Base-by-base conservation (phyloP, 768 basidiomycete species). In the Thelephora ganbajun region DNA sequence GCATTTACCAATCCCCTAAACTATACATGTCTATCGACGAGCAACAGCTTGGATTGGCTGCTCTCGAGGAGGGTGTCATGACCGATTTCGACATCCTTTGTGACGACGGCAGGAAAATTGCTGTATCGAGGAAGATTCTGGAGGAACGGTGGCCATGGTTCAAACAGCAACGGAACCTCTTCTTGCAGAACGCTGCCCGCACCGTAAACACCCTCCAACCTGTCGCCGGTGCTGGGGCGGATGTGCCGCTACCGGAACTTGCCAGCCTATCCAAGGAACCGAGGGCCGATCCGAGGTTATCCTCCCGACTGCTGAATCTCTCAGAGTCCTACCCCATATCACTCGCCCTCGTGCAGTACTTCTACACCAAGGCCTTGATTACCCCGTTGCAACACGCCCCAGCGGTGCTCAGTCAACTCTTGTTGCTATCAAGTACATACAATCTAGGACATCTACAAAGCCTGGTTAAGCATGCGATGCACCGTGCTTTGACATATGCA, bases 111-210 rank as follows among this genome's bases (percentile, higher is more conserved):
- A 73, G 87, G 47, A 76, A 74, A 54, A 76, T 99, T 51, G 66
- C 72, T 45, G 92, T 89, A 60, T 92, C 90, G 19, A 73, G 89
- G 43, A 80, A 75, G 59, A 60, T 90, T n/a, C 69, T 99, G 23
- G 83, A 88, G 58, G 83, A 90, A 33, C 75, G 93, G 33, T 99
- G 94, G 94, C 79, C 85, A 1, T 99, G 94, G 94, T 92, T 99
- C 71, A 75, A 76, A 54, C 76, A 79, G 46, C 80, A 88, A 57
- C 67, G 82, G 16, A 60, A 66, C 45, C 66, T 67, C 45, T 79
- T 86, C 56, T 54, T 81, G 33, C 69, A 74, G 45, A 71, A 67
- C 7, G 84, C 85, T 1, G 65, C 66, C 41, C 66, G 65, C 22
- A 70, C 76, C 5, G 66, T 83, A 37, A 41, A 41, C 14, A 22